These are phyloP conservation scores for Punica granatum DNA, from an alignment of 345 rosid genomes.

Conservation along the genomic window DNA sequence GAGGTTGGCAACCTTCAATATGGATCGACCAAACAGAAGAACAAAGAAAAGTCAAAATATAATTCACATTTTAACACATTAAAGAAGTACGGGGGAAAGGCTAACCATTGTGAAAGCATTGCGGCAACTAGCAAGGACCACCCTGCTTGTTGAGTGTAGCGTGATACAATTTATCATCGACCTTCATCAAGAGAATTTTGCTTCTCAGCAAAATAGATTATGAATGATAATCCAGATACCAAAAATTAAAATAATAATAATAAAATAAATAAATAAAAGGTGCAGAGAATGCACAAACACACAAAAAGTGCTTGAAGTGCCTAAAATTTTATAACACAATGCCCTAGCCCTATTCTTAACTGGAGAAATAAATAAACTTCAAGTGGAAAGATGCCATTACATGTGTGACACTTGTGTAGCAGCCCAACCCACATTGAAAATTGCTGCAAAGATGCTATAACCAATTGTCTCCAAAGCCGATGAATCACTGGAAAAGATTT, in stretches of 20 bases:
- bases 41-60: constrained; percentile 1
- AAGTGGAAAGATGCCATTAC: constrained; percentile 31
- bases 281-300: not conserved
- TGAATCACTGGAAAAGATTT: constrained; percentile 40
- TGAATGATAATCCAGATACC: not conserved
- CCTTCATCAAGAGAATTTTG: constrained; percentile 36
- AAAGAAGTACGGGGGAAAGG: constrained; percentile 15
- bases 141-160: constrained; percentile 79
- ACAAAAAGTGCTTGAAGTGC: not conserved
- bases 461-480: constrained; percentile 54
- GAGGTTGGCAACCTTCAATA: constrained; percentile 76
- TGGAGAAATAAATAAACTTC: not conserved
- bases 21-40: constrained; percentile 6
- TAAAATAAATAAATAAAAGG: no score
- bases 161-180: constrained; percentile 93
- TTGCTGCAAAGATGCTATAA: constrained; percentile 76
- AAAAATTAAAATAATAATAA: no score
- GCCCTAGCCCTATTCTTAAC: not conserved
- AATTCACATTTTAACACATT: constrained; percentile 8
- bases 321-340: no score
- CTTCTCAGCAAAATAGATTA: not conserved
- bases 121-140: constrained; percentile 78
- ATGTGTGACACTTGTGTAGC: constrained; percentile 98
- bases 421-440: constrained; percentile 96
- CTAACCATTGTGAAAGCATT: constrained; percentile 94